Base-by-base conservation (phyloP, 2,329 filamentous ascomycete species). In the Blastomyces percursus region DNA sequence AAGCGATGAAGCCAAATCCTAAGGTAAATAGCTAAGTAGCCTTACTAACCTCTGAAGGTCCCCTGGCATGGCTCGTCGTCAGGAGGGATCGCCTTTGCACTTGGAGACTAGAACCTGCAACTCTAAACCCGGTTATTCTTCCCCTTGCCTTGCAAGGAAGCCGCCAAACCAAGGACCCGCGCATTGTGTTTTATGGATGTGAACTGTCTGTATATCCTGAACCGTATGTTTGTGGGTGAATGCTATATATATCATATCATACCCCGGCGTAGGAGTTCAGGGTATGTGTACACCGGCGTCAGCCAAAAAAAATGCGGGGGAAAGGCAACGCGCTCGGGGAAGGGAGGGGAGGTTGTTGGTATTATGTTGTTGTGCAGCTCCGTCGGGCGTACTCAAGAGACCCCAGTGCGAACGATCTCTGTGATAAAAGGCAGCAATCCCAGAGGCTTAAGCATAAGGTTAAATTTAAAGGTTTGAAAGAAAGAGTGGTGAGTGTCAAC, bases 31-130 rank as follows among this genome's bases (percentile, higher is more conserved):
- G 66, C 66, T 70, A 69, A 61, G 67, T 70, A 61, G 67, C 46
- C 46, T 21, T 60, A 67, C 68, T 63, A 60, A 74, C 72, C 67
- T 70, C 67, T 35, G 65, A 67, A 32, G 73, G 70, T 7, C 73
- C 73, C 60, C 66, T 67, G 54, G 71, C 66, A 66, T 72, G 69
- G 62, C 71, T 73, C 51, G 69, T 66, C 8, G 70, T 71, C 40
- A 71, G 63, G 44, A 71, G 58, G 40, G 64, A 64, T n/a, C 71
- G 65, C 55, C 54, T 58, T 35, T 64, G 48, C n/a, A 38, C 11
- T 32, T 38, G 21, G 14, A 54, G 30, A 27, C 30, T 14, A 6
- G 44, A 61, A 11, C 50, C 38, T 54, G 59, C 50, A n/a, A 46
- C 60, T 24, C 35, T 32, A 27, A 46, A 21, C 4, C 11, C 7